Conservation (phyloP, 1,284 basidiomycete species). For the Serendipita sp. region DNA sequence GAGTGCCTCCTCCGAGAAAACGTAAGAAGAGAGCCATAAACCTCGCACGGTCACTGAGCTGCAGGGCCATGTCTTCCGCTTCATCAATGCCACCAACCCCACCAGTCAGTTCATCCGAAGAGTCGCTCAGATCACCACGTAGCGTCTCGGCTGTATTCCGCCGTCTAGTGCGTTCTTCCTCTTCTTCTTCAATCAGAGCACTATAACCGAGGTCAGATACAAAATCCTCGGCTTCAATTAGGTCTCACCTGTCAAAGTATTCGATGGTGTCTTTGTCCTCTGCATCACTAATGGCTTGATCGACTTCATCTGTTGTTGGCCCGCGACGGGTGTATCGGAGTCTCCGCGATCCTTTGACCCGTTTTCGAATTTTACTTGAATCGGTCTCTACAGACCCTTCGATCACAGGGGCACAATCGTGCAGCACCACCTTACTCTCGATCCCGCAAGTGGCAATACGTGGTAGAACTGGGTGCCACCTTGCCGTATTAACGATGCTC, state of each 20-base stretch:
- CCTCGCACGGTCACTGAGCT: background rate
- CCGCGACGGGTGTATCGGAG: background rate
- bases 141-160: too few species aligned
- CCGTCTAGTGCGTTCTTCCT: background rate
- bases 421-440: slow-evolving; percentile 53
- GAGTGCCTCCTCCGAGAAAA: background rate
- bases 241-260: background rate
- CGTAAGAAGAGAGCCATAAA: slow-evolving; percentile 1
- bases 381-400: background rate
- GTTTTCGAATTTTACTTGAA: background rate
- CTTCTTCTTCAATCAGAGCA: background rate
- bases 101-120: background rate
- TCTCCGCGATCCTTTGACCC: background rate
- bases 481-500: slow-evolving; percentile 57
- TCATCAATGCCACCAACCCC: background rate
- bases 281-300: background rate
- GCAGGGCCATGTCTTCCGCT: background rate
- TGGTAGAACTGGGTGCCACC: slow-evolving; percentile 57
- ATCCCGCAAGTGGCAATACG: slow-evolving; percentile 55
- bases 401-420: slow-evolving; percentile 18
- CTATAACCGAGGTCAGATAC: background rate
- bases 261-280: background rate
- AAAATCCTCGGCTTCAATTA: background rate
- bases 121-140: background rate
- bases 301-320: background rate